These are phyloP conservation scores for Paramecium octaurelia DNA, from an alignment of 73 alveolate genomes.

Conservation along the genomic window DNA sequence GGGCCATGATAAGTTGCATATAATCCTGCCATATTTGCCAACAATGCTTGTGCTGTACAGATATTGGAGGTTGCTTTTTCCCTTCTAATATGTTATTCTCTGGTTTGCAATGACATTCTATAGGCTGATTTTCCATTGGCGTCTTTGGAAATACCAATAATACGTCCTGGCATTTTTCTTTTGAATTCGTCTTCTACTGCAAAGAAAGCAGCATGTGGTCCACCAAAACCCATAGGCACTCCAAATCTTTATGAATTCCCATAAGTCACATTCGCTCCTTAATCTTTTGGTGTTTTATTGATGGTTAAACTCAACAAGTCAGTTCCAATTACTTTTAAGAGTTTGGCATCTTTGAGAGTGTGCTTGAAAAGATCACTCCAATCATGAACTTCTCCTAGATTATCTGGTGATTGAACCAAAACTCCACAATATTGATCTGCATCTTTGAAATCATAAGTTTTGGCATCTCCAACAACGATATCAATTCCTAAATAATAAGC, in stretches of 20 bases:
- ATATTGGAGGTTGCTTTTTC: slow-evolving; percentile 92
- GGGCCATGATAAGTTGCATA: slow-evolving; percentile 83
- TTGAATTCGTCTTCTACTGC: slow-evolving; percentile 80
- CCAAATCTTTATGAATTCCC: slow-evolving; percentile 94
- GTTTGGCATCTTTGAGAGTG: slow-evolving; percentile 51
- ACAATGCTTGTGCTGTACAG: slow-evolving; percentile 93
- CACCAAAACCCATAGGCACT: slow-evolving; percentile 96
- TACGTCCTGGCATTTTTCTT: slow-evolving; percentile 94
- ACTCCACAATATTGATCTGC: slow-evolving; percentile 73
- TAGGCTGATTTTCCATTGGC: slow-evolving; percentile 75
- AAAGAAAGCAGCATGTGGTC: slow-evolving; percentile 96
- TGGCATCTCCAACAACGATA: slow-evolving; percentile 69
- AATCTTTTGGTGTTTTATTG: slow-evolving; percentile 80
- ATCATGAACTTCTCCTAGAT: slow-evolving; percentile 72
- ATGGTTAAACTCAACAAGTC: slow-evolving; percentile 70
- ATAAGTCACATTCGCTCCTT: slow-evolving; percentile 91
- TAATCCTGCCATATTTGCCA: slow-evolving; percentile 92
- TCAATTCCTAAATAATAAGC: slow-evolving; percentile 84
- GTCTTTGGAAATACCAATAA: slow-evolving; percentile 89
- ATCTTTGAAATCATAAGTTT: slow-evolving; percentile 63
- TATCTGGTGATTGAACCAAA: slow-evolving; percentile 75
- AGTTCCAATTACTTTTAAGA: slow-evolving; percentile 57
- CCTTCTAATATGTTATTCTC: slow-evolving; percentile 95
- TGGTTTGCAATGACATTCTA: slow-evolving; percentile 93
- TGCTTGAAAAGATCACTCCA: slow-evolving; percentile 62